These are phyloP conservation scores for Wallacemonas sp. DNA, from an alignment of 208 protist species.

Conservation along the genomic window DNA sequence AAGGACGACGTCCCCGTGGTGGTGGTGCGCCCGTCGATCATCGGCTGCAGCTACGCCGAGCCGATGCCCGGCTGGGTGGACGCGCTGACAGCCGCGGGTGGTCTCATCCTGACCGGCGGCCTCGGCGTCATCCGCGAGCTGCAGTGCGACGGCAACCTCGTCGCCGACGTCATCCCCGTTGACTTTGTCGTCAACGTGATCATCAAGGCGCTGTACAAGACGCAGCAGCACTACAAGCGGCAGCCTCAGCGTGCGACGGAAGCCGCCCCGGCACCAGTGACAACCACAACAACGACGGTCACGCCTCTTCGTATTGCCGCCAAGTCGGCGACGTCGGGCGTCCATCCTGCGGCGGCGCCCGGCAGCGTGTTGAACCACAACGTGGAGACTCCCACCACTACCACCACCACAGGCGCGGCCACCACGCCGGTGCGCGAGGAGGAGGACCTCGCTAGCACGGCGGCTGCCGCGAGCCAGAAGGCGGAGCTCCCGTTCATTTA, in stretches of 20 bases:
- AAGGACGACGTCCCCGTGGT: slow-evolving; percentile 64
- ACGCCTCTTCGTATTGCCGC: neutral
- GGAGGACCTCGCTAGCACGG: slow-evolving; percentile 18
- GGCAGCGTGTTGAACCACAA: slow-evolving; percentile 4
- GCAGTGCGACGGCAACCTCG: slow-evolving; percentile 30
- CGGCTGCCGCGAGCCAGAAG: slow-evolving; percentile 6
- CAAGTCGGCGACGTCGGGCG: neutral
- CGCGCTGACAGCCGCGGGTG: slow-evolving; percentile 76
- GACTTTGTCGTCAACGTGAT: slow-evolving; percentile 85
- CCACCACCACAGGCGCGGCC: neutral
- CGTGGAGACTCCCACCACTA: neutral
- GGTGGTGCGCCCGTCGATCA: slow-evolving; percentile 88
- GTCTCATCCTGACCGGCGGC: slow-evolving; percentile 64
- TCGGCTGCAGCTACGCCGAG: slow-evolving; percentile 74
- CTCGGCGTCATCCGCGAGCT: slow-evolving; percentile 74
- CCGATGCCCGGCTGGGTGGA: slow-evolving; percentile 87
- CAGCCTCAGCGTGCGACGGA: neutral
- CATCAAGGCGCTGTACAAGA: slow-evolving; percentile 84
- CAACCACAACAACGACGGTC: neutral
- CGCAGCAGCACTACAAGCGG: slow-evolving; percentile 42
- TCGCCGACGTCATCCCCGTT: slow-evolving; percentile 83
- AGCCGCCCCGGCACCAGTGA: slow-evolving; percentile 14
- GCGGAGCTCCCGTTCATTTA: slow-evolving; percentile 57
- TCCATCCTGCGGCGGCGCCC: neutral
- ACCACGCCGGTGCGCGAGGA: neutral